These are phyloP conservation scores for Zasmidium cellare DNA, from an alignment of 2,329 filamentous ascomycete genomes.

Conservation along the genomic window DNA sequence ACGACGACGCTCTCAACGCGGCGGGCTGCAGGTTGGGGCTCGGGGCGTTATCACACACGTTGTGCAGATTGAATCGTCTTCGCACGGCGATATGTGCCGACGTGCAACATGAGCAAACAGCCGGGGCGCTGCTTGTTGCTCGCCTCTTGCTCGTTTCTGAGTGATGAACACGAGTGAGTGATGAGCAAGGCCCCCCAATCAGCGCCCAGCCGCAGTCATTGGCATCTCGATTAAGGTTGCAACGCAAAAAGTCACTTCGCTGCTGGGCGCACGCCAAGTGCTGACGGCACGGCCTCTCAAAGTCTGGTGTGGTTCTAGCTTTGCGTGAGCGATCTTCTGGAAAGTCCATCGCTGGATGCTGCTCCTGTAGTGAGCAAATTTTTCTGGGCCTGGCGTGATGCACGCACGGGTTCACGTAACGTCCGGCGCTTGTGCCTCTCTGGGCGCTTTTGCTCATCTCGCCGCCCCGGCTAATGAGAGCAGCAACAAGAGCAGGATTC, in stretches of 20 bases:
- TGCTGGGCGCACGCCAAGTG: constrained; percentile 5
- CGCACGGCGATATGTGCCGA: constrained; percentile 6
- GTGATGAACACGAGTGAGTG: neutral
- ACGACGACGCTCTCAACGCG: neutral
- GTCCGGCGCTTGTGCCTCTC: constrained; percentile 11
- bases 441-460: neutral
- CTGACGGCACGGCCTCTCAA: constrained; percentile 1
- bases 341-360: neutral
- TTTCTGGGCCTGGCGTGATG: constrained; percentile 3
- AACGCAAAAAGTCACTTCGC: neutral
- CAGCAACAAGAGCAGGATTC: too few species aligned
- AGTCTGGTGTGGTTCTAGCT: neutral
- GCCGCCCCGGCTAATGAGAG: neutral
- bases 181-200: neutral
- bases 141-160: neutral
- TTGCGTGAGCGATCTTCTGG: constrained; percentile 12
- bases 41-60: constrained; percentile 1
- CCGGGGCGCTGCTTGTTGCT: constrained; percentile 4
- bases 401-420: constrained; percentile 7
- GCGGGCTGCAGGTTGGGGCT: constrained; percentile 4
- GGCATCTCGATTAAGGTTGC: constrained; percentile 1
- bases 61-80: constrained; percentile 7
- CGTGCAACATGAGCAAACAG: neutral
- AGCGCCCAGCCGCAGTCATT: neutral
- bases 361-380: constrained; percentile 5